Percentiles rank a stretch among this genome's conserved stretches.
Conservation (phyloP, 164 flowering plant species). For the Nymphaea colorata region DNA sequence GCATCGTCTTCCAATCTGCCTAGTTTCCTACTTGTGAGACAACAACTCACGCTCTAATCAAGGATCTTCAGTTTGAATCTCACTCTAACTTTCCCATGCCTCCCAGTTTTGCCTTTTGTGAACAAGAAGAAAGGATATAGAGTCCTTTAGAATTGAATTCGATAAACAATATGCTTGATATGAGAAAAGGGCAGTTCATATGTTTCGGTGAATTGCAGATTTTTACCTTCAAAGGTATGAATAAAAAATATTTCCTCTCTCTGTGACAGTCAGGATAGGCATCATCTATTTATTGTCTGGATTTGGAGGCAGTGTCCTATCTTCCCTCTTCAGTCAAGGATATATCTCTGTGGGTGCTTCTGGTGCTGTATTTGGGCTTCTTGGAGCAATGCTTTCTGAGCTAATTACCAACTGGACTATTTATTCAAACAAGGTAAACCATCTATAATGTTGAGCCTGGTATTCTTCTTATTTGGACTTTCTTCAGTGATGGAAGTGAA, state of each 20-base stretch:
- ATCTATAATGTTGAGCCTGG: background rate
- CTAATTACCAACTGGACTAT: conserved; percentile 68
- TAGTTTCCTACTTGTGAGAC: too few relatives aligned
- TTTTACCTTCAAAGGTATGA: background rate
- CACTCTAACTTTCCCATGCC: too few relatives aligned
- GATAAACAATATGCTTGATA: too few relatives aligned
- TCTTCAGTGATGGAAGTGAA: background rate
- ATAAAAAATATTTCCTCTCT: background rate
- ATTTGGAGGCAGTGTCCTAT: conserved; percentile 67
- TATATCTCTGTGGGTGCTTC: conserved; percentile 78
- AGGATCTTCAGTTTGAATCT: too few relatives aligned
- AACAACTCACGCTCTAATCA: too few relatives aligned
- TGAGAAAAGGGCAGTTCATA: too few relatives aligned
- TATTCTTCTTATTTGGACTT: background rate
- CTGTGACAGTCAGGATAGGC: conserved; percentile 53
- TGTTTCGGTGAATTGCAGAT: too few relatives aligned
- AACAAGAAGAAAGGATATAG: too few relatives aligned
- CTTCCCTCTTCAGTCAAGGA: conserved; percentile 35
- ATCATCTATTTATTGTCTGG: conserved; percentile 61
- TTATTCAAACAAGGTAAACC: conserved; percentile 57
- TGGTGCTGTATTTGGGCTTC: conserved; percentile 89
- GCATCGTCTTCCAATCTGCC: too few relatives aligned
- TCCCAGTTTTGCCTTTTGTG: too few relatives aligned
- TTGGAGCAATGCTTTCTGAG: conserved; percentile 91
- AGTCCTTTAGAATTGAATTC: too few relatives aligned